A percentile compares a stretch with the other conserved stretches of the same genome.
Conservation (phyloP, 345 rosid species). For the Sisymbrium irio region DNA sequence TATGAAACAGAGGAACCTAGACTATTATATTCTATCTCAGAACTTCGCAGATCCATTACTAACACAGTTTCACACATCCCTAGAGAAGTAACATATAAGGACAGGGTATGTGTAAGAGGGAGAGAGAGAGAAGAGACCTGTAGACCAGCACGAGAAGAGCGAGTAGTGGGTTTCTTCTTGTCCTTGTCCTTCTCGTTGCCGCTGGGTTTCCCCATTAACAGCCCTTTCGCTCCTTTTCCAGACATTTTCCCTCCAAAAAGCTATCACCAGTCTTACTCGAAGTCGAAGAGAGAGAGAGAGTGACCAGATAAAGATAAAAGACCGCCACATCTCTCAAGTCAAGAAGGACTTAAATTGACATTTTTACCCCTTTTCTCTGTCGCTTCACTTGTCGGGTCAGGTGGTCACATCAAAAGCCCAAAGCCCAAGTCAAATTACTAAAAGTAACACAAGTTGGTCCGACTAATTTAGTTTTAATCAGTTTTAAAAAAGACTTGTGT, state of each 20-base stretch:
- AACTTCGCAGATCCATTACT: constrained; percentile 11
- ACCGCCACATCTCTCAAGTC: too few relatives aligned
- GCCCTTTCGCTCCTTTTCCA: constrained; percentile 82
- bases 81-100: neutral
- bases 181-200: constrained; percentile 62
- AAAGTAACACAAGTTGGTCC: too few relatives aligned
- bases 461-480: too few relatives aligned
- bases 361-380: constrained; percentile 1
- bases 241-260: constrained; percentile 50
- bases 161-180: constrained; percentile 73
- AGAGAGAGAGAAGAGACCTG: constrained; percentile 44
- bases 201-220: constrained; percentile 61
- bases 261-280: neutral
- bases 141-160: constrained; percentile 83
- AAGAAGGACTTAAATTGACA: neutral
- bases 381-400: neutral
- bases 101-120: neutral
- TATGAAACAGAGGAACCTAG: constrained; percentile 2
- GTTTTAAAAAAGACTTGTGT: too few relatives aligned
- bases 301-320: neutral
- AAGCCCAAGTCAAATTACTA: neutral
- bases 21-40: neutral
- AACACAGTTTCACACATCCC: neutral
- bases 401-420: constrained; percentile 18
- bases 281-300: neutral